Base-by-base conservation (phyloP, 805 yeast species). In the Saturnispora sekii region DNA sequence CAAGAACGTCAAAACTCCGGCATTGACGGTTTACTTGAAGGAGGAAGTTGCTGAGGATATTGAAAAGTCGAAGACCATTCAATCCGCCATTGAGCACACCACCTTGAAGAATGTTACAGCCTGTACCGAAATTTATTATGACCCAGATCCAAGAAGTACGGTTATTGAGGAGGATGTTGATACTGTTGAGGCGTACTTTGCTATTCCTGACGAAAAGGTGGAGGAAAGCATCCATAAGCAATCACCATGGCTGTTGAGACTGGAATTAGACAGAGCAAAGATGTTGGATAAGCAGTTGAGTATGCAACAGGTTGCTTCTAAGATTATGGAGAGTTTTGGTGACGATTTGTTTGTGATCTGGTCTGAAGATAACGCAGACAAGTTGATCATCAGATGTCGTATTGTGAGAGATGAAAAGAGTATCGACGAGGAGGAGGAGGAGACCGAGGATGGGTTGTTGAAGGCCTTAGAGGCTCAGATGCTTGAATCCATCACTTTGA, bases 321-420 rank as follows among this genome's bases (percentile, higher is more conserved):
- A 83, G 71, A 93, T 93, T 49, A 82, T 88, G 52, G 89, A 85
- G 60, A 82, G 85, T 51, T 93, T 93, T 64, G 94, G 89, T 44
- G 95, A 88, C 56, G 98, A 93, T 66, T 69, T 93, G 67, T 93
- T 90, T 59, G 96, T 93, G 35, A 93, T 93, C 59, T 93, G 98
- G 97, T 87, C 97, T 40, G 98, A 94, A 73, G 99, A 93, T 71
- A 90, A 93, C 59, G 96, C 97, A 38, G 97, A 90, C 54, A 89
- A 88, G 66, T 81, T 93, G 66, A 82, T 93, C 51, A 84, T 93
- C 55, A 95, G 99, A 74, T 90, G 97, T 74, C 85, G 99, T 72
- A 95, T 94, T 55, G 87, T 93, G 38, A 86, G 98, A 67, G 96
- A 89, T 62, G 96, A 96, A 47, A 90, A 90, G 67, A 73, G 86